phyloP scores from a whole-genome alignment of 305 asterid species.

The Fraxinus xanthoxyloides region DNA sequence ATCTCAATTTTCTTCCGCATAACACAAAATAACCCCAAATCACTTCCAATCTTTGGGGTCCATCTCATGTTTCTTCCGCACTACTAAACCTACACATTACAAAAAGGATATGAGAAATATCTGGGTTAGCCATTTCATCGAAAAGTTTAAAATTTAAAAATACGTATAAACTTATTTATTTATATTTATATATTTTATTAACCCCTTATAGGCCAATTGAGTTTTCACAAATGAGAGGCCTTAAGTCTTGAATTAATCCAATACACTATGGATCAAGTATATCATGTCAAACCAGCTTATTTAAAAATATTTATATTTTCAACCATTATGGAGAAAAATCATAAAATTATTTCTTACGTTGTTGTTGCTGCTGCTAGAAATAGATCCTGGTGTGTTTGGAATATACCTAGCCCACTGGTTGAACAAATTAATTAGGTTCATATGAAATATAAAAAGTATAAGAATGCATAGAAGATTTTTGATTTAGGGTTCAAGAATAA shows the following conservation, averaged over 20 bases:
- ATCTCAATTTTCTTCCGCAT: neutral
- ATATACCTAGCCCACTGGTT: conserved; percentile 90
- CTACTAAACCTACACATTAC: neutral
- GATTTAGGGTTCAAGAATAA: neutral
- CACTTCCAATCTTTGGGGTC: neutral
- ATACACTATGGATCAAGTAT: neutral
- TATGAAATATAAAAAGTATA: neutral
- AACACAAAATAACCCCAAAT: neutral
- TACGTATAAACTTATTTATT: neutral
- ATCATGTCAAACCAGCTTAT: neutral
- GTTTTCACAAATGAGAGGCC: neutral
- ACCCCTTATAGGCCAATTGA: conserved; percentile 32
- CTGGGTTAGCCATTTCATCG: neutral
- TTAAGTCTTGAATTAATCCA: neutral
- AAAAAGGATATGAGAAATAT: neutral
- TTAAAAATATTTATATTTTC: neutral
- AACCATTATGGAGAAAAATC: neutral
- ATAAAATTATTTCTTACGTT: conserved; percentile 37
- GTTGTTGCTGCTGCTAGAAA: conserved; percentile 34
- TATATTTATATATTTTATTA: neutral
- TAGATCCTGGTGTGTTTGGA: conserved; percentile 58
- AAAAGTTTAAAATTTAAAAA: neutral
- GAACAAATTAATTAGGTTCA: neutral
- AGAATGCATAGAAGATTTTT: neutral
- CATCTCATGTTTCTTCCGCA: neutral